These are phyloP conservation scores for Passalora sequoiae DNA, from an alignment of 2,329 filamentous ascomycete genomes.

Conservation along the genomic window DNA sequence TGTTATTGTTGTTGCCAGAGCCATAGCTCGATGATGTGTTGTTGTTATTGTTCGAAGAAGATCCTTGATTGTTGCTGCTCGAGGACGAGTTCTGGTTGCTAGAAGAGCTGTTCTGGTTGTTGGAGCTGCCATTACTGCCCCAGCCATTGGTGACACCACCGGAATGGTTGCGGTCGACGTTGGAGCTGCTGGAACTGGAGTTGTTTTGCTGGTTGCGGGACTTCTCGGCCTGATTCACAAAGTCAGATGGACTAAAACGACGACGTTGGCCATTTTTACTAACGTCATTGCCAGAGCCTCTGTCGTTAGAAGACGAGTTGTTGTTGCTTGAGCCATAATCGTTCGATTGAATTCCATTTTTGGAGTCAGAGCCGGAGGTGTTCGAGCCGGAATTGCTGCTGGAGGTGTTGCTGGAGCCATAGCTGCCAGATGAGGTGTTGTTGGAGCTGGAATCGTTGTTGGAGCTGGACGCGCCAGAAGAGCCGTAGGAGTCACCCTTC, in stretches of 20 bases:
- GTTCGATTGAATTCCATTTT: conserved; percentile 4
- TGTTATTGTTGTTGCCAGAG: background rate
- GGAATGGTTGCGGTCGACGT: background rate
- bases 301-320: background rate
- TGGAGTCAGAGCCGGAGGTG: conserved; percentile 1
- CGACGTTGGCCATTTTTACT: conserved; percentile 3
- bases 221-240: conserved; percentile 12
- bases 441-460: conserved; percentile 3
- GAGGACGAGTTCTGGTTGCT: background rate
- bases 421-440: conserved; percentile 1
- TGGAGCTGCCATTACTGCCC: background rate
- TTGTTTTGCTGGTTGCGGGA: conserved; percentile 2
- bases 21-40: background rate
- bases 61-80: background rate
- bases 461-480: background rate
- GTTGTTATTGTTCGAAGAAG: background rate
- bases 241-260: conserved; percentile 4
- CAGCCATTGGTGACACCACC: background rate
- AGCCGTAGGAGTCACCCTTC: background rate
- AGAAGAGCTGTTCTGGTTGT: background rate
- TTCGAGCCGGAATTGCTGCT: background rate
- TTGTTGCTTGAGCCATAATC: conserved; percentile 3
- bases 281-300: background rate
- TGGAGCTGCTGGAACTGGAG: background rate
- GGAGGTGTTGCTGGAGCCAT: background rate